Conservation (phyloP, 306 rosid species). For the Boehmeria nivea region DNA sequence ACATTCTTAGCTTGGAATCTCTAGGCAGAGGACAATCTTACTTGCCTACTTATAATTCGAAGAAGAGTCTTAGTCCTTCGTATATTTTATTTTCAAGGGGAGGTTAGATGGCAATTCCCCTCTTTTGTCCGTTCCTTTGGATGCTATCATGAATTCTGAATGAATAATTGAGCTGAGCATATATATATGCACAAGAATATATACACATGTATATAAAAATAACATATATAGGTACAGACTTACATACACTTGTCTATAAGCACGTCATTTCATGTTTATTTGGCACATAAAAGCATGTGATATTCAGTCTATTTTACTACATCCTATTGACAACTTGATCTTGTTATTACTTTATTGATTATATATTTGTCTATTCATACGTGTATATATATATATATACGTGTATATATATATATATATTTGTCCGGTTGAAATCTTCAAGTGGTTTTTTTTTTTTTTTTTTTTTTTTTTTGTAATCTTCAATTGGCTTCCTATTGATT, state of each 20-base stretch:
- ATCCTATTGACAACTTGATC: too few relatives aligned
- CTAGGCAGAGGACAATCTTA: slow-evolving; percentile 23
- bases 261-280: not conserved
- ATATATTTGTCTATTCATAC: too few relatives aligned
- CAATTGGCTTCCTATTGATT: too few relatives aligned
- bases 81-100: slow-evolving; percentile 3
- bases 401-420: too few relatives aligned
- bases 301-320: too few relatives aligned
- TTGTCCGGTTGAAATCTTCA: too few relatives aligned
- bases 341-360: too few relatives aligned
- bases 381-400: too few relatives aligned
- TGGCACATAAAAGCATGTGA: too few relatives aligned
- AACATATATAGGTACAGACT: too few relatives aligned
- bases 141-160: not conserved
- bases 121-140: slow-evolving; percentile 19
- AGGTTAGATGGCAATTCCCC: slow-evolving; percentile 21
- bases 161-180: not conserved
- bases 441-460: too few relatives aligned
- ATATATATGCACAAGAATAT: not conserved
- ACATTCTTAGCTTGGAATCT: slow-evolving; percentile 21
- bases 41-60: not conserved
- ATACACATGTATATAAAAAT: not conserved
- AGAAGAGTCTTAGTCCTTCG: slow-evolving; percentile 14
- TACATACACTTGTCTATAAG: not conserved
- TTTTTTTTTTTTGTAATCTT: too few relatives aligned